Base-by-base conservation (phyloP, 2,329 filamentous ascomycete genomes). In the Daldinia sp. region DNA sequence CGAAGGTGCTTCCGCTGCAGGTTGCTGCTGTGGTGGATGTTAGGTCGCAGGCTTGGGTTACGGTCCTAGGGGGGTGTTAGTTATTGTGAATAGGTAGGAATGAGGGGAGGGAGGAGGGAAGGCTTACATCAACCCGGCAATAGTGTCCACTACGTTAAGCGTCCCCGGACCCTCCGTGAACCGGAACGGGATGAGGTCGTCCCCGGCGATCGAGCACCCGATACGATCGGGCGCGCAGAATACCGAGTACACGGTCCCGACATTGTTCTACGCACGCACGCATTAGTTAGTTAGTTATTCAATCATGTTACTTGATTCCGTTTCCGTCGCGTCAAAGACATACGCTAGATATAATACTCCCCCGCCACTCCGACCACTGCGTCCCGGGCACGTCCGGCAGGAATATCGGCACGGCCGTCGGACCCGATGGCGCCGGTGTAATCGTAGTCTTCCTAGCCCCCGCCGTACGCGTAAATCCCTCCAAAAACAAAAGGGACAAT, bases 161-260 rank as follows among this genome's bases (percentile, higher is more conserved):
- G 67, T 72, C 30, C 50, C 54, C 13, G 67, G 67, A 0, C 67
- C 69, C 59, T 72, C 67, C 50, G 44, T 42, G 23, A 72, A 72
- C 7, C 54, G 65, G 35, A 70, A 69, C 9, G 67, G 67, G 37
- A 63, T 9, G 7, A 35, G 9, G 9, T 44, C 37, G 54, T 28
- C 56, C 51, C 35, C 51, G n/a, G 15, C 59, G 61, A 70, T 62
- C 6, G 35, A 23, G 39, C 65, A 66, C 15, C 53, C 44, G 26
- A 12, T n/a, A 3, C 18, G 28, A n/a, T 55, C 41, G 15, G 63
- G 58, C 12, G 58, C 61, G 35, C 69, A 72, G 61, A 72, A 72
- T 23, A 70, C 54, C 7, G 69, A 69, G 35, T 72, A 72, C 26
- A 57, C 39, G 9, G 69, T 72, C 20, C 70, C 69, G 44, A 13